Conservation (phyloP, 225 moss, liverwort and hornwort genomes). For the Lunularia cruciata region DNA sequence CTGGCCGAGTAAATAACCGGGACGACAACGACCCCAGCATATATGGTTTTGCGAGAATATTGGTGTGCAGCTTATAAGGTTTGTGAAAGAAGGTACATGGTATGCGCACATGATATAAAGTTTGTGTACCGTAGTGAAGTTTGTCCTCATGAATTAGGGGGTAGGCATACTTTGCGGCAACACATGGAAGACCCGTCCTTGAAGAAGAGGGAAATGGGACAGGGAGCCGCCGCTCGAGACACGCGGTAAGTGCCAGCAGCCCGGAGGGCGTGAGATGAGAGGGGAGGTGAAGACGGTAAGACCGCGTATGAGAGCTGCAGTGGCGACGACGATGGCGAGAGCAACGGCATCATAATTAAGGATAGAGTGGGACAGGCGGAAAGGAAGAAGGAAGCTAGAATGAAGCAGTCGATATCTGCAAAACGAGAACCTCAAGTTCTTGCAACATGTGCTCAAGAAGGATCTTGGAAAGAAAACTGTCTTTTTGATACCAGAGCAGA, state of each 20-base stretch:
- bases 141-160: not conserved
- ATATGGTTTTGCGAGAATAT: no score
- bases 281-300: not conserved
- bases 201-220: not conserved
- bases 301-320: slow-evolving; percentile 1
- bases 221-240: not conserved
- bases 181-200: not conserved
- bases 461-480: not conserved
- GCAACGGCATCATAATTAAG: slow-evolving; percentile 9
- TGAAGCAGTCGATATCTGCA: not conserved
- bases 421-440: slow-evolving; percentile 3
- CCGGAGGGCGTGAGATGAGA: not conserved
- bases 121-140: no score
- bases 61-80: no score
- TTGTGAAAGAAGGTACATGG: no score
- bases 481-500: not conserved
- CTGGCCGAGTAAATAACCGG: no score
- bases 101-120: no score
- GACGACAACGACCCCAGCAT: no score
- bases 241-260: slow-evolving; percentile 1
- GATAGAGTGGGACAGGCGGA: slow-evolving; percentile 9
- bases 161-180: not conserved
- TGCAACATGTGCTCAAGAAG: not conserved
- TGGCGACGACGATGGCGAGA: slow-evolving; percentile 4
- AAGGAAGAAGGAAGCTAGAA: slow-evolving; percentile 5